Evolutionary conservation across 2,329 filamentous ascomycete species (phyloP).

Genomic region (Stagonosporopsis chrysanthemi): DNA sequence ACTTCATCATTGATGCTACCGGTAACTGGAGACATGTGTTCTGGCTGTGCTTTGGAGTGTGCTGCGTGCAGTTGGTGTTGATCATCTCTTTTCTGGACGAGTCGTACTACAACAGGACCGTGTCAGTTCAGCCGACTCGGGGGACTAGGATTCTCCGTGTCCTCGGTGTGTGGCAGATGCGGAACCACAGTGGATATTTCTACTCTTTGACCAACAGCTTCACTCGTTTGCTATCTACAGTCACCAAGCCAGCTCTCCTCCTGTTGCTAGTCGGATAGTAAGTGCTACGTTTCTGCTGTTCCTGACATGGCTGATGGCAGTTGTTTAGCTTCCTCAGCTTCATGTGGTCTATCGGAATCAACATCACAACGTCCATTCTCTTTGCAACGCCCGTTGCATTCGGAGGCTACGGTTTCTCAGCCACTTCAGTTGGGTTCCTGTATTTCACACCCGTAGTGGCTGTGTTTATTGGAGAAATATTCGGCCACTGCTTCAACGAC

Average conservation of each 20-base stretch:
- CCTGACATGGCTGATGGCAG: not conserved
- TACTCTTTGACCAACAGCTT: not conserved
- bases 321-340: conserved; percentile 12
- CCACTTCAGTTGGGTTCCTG: conserved; percentile 20
- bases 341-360: conserved; percentile 19
- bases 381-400: conserved; percentile 3
- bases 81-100: conserved; percentile 8
- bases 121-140: not conserved
- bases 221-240: not conserved
- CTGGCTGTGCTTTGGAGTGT: conserved; percentile 13
- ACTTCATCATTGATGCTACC: conserved; percentile 20
- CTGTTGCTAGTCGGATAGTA: not conserved
- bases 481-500: conserved; percentile 44
- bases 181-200: conserved; percentile 8
- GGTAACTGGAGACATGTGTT: conserved; percentile 19
- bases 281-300: not conserved
- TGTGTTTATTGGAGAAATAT: conserved; percentile 38
- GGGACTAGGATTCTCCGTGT: conserved; percentile 1
- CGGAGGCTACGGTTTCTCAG: conserved; percentile 13
- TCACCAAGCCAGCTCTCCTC: not conserved
- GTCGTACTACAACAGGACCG: not conserved
- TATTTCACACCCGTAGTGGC: conserved; percentile 44
- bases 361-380: conserved; percentile 14
- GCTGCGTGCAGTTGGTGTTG: conserved; percentile 1
- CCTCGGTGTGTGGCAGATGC: conserved; percentile 11